Base-by-base conservation (phyloP, 2,329 filamentous ascomycete genomes). In the Lachnellula subtilissima region DNA sequence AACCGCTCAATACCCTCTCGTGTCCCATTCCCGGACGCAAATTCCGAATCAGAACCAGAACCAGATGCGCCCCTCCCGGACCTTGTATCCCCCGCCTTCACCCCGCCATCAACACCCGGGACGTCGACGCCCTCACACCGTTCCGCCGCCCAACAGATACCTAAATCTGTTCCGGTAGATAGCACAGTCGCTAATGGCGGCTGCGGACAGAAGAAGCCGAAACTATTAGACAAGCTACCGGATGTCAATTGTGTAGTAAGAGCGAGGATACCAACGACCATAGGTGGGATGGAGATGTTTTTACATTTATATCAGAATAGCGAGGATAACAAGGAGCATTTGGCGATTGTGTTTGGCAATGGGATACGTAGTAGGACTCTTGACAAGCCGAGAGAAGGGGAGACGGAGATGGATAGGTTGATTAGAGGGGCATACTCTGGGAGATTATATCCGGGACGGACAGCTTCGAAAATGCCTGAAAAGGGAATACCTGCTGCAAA, bases 271-370 rank as follows among this genome's bases (percentile, higher is more conserved):
- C 94, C 94, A 0, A 97, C 93, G 0, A 93, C 91, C 2, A 65
- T 65, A 28, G 59, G 61, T 11, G 63, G 63, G 1, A 85, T 91
- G 11, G 92, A 99, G 73, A 97, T 99, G 91, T 99, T 95, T 73
- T 75, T 99, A 51, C 93, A 99, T 69, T 78, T 97, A 0, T 99
- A 99, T 75, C 86, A 86, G 61, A 99, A 99, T 73, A 89, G 89
- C 65, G 84, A 90, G 6, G 94, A 99, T 72, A 89, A 87, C 62
- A 99, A 99, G 73, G 94, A 99, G 70, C 94, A 99, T 71, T 76
- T 99, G 51, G 94, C 94, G 17, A 97, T 99, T 68, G 94, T 99
- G 0, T 99, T 99, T 72, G 94, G 94, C 2, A 86, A 87, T 57
- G 79, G 86, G 48, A 97, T 97, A 63, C 82, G 94, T 71, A 84